A percentile compares a stretch with the other conserved stretches of the same genome.
Conservation (phyloP, 495 filamentous ascomycete species). For the Talaromyces liani region DNA sequence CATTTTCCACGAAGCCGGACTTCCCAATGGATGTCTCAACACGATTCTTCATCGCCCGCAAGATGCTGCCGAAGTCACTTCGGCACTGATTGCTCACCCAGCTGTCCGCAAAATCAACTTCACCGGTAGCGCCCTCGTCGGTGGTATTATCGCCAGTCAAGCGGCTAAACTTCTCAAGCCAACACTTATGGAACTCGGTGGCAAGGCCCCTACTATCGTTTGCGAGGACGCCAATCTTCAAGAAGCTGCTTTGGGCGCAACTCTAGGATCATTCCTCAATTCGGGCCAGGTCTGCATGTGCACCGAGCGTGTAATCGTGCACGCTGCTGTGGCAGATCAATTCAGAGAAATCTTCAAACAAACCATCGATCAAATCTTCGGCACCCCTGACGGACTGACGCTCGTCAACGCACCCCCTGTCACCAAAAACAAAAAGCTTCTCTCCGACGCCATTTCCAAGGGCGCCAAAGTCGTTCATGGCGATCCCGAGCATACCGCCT, state of each 20-base stretch:
- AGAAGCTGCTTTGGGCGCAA: conserved; percentile 44
- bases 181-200: conserved; percentile 54
- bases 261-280: conserved; percentile 47
- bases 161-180: conserved; percentile 52
- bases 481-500: neutral
- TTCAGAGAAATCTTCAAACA: conserved; percentile 55
- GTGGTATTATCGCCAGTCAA: conserved; percentile 46
- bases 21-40: conserved; percentile 51
- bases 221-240: conserved; percentile 52
- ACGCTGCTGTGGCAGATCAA: conserved; percentile 54
- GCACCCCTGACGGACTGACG: conserved; percentile 43
- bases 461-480: conserved; percentile 4
- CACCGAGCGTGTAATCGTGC: conserved; percentile 81
- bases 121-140: conserved; percentile 51
- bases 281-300: conserved; percentile 88
- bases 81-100: conserved; percentile 47
- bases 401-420: conserved; percentile 47
- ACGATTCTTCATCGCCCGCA: conserved; percentile 43
- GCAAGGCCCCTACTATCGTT: conserved; percentile 53
- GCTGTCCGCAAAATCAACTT: conserved; percentile 56
- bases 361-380: conserved; percentile 38
- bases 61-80: conserved; percentile 50
- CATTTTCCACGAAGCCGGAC: conserved; percentile 66
- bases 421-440: conserved; percentile 17
- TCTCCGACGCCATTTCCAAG: neutral